Base-by-base conservation (phyloP, 768 basidiomycete species). In the Obba rivulosa region DNA sequence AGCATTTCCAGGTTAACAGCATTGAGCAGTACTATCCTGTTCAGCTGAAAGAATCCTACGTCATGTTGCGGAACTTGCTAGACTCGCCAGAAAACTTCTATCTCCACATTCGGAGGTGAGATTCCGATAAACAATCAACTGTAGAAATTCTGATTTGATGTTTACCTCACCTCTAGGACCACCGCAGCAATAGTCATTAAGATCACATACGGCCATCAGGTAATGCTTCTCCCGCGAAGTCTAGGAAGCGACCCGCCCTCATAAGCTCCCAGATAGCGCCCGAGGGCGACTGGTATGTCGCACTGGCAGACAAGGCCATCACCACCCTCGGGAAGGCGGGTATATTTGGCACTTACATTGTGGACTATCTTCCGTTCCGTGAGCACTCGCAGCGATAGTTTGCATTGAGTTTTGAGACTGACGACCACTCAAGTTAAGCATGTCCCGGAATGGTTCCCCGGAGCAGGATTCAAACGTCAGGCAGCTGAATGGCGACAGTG, bases 321-420 rank as follows among this genome's bases (percentile, higher is more conserved):
- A 41, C 31, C 9, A 34, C 41, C 8, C 24, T 49, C 14, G 48
- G 22, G 11, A 18, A 42, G 8, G 72, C 72, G 1, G 60, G 66
- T 1, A 56, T 68, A n/a, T 71, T 72, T 2, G 76, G 74, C 9
- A 53, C 65, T 28, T 78, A 70, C 50, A 60, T 77, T 8, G 75
- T 81, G 7, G 77, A 79, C 46, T 47, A 56, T 22, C 50, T 67
- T 24, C 64, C 66, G 18, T 46, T 57, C 35, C 55, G 66, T 66
- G 45, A 39, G 64, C 57, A 16, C n/a, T 34, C 37, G 8, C 25
- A 3, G 28, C 13, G 5, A 31, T 31, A 14, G 25, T 18, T 14
- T 9, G 36, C 28, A 2, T 31, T 17, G 20, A 3, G 20, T 41
- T 17, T 22, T 38, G 24, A 37, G 14, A 8, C 22, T 18, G 22